Conservation (phyloP, 176 grass and related monocot genomes). For the Musa troglodytarum region DNA sequence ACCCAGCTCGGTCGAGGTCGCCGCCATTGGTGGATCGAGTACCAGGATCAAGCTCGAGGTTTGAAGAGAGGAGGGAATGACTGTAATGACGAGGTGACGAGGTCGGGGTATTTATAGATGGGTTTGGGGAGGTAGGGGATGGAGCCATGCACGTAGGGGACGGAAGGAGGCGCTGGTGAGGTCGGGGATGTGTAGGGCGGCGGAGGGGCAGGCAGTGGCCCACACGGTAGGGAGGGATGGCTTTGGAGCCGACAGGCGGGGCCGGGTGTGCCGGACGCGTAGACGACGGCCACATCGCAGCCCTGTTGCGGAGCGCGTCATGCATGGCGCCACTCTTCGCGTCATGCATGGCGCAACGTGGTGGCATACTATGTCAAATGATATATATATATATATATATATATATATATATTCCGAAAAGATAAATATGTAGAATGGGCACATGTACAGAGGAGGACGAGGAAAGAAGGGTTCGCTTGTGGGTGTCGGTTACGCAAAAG, state of each 20-base stretch:
- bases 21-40: neutral
- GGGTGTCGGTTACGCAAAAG: too few relatives aligned
- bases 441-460: too few relatives aligned
- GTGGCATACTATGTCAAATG: too few relatives aligned
- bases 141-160: constrained; percentile 12
- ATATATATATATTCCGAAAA: too few relatives aligned
- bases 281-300: neutral
- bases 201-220: neutral
- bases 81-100: too few relatives aligned
- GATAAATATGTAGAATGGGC: too few relatives aligned
- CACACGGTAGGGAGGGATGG: neutral
- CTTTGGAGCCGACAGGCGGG: neutral
- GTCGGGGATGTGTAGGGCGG: neutral
- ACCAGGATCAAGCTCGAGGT: neutral
- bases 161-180: neutral
- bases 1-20: neutral
- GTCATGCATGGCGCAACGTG: neutral
- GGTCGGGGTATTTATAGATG: constrained; percentile 5
- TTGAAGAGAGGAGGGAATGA: neutral
- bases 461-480: too few relatives aligned
- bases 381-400: too few relatives aligned
- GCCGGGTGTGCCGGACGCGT: neutral
- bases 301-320: neutral
- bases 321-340: neutral
- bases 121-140: neutral